Conservation (phyloP, 2,329 filamentous ascomycete species). For the Alternaria novae-zelandiae region DNA sequence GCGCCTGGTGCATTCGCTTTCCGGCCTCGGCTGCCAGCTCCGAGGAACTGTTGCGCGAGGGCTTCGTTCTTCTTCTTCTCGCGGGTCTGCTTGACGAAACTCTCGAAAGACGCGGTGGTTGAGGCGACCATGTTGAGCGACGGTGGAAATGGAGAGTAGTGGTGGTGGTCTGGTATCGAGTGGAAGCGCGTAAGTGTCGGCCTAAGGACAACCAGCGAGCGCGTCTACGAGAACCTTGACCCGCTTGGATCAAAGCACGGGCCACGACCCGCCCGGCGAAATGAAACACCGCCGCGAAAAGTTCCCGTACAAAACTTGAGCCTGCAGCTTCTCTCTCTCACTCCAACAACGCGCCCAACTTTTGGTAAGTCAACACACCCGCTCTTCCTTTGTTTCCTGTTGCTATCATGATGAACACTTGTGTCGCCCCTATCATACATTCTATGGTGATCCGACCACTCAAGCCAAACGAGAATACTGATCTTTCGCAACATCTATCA, state of each 20-base stretch:
- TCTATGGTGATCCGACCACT: slow-evolving; percentile 49
- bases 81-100: slow-evolving; percentile 53
- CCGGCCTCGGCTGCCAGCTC: slow-evolving; percentile 59
- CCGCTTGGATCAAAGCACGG: slow-evolving; percentile 11
- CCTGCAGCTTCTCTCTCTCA: slow-evolving; percentile 16
- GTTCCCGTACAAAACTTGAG: slow-evolving; percentile 26
- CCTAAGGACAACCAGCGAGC: slow-evolving; percentile 7
- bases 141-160: slow-evolving; percentile 8
- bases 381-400: slow-evolving; percentile 3
- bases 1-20: slow-evolving; percentile 63
- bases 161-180: neutral
- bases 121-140: slow-evolving; percentile 24
- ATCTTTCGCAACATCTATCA: slow-evolving; percentile 21
- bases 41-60: slow-evolving; percentile 76
- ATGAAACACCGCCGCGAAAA: slow-evolving; percentile 30
- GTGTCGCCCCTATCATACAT: slow-evolving; percentile 51
- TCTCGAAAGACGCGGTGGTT: slow-evolving; percentile 32
- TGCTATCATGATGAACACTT: slow-evolving; percentile 42
- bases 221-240: slow-evolving; percentile 15
- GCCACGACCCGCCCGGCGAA: slow-evolving; percentile 22
- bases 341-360: slow-evolving; percentile 23
- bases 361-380: slow-evolving; percentile 37
- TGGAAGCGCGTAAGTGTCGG: slow-evolving; percentile 3
- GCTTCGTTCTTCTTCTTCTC: slow-evolving; percentile 74
- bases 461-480: slow-evolving; percentile 51